Base-by-base conservation (phyloP, 768 basidiomycete species). In the Clitopilus hobsonii region DNA sequence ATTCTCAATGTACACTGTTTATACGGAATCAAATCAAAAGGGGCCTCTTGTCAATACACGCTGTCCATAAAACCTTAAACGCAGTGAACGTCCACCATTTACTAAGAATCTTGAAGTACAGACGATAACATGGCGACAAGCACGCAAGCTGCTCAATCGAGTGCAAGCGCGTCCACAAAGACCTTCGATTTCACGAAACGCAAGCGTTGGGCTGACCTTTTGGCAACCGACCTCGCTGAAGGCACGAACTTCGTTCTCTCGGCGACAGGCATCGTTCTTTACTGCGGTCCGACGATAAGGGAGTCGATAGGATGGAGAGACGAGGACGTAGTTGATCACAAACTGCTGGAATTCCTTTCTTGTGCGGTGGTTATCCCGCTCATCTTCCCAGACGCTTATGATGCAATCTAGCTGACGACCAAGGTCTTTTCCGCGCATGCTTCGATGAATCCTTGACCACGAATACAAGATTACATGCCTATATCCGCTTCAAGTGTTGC, bases 111-210 rank as follows among this genome's bases (percentile, higher is more conserved):
- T 45, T 23, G n/a, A 45, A 20, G 41, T 45, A 45, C n/a, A 11
- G 32, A 36, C n/a, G n/a, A 4, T 36, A 36, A 36, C 32, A 18
- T 18, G 10, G 22, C 22, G 41, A 8, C 41, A 45, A 45, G 41
- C 22, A 45, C n/a, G 10, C 41, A 45, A 45, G 22, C n/a, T 45
- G 41, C 41, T 20, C 41, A 45, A 20, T 20, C 41, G 41, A 45
- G 41, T 23, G 8, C 41, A 20, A 45, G 41, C 41, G n/a, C 41
- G 22, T 36, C 32, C 2, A 45, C 41, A 23, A 45, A 45, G 6
- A 72, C 73, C 11, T 94, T 84, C 62, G 92, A 94, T 67, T 94
- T 94, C 67, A 91, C 89, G 0, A 91, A 90, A 65, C 75, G 91
- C 54, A 93, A 93, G 66, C 79, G 86, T 54, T 94, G 92, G 92